Evolutionary conservation across 2,329 filamentous ascomycete genomes (phyloP).

Genomic region (Aspergillus persii): DNA sequence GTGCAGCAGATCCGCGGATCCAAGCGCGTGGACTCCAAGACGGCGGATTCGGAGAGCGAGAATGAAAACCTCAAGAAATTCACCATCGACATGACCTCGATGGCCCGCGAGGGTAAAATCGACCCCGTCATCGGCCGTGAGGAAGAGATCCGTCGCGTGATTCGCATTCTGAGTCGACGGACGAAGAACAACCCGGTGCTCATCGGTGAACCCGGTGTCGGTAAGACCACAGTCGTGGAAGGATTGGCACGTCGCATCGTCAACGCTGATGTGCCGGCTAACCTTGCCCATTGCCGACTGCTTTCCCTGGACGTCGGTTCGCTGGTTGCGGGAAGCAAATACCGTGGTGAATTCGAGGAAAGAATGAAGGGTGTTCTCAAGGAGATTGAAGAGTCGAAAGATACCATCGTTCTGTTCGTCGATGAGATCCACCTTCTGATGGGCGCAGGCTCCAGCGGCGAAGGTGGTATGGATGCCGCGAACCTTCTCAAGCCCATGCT

Average conservation of each 20-base stretch:
- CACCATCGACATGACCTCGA: constrained; percentile 95
- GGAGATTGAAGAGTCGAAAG: constrained; percentile 90
- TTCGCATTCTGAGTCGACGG: constrained; percentile 85
- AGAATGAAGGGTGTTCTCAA: constrained; percentile 99
- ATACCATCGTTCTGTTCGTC: constrained; percentile 96
- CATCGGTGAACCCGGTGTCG: constrained; percentile 96
- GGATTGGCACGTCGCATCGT: constrained; percentile 93
- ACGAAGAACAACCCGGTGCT: constrained; percentile 99
- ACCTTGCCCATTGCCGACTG: constrained; percentile 87
- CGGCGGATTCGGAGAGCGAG: constrained; percentile 84
- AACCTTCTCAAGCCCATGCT: constrained; percentile 98
- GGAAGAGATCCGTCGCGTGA: constrained; percentile 88
- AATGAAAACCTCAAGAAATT: constrained; percentile 97
- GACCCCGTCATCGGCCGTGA: constrained; percentile 96
- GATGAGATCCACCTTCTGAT: constrained; percentile 98
- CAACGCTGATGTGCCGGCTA: constrained; percentile 94
- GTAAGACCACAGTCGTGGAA: constrained; percentile 97
- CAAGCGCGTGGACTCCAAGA: constrained; percentile 91
- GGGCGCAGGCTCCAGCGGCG: constrained; percentile 90
- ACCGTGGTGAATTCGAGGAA: constrained; percentile 97
- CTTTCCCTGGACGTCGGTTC: constrained; percentile 94
- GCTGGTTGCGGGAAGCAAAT: constrained; percentile 95
- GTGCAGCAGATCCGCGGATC: constrained; percentile 89
- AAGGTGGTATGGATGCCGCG: constrained; percentile 97
- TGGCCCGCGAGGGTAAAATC: constrained; percentile 96